These are phyloP conservation scores for Glomus cerebriforme DNA, from an alignment of 192 early-diverging fungal genomes.

Conservation along the genomic window DNA sequence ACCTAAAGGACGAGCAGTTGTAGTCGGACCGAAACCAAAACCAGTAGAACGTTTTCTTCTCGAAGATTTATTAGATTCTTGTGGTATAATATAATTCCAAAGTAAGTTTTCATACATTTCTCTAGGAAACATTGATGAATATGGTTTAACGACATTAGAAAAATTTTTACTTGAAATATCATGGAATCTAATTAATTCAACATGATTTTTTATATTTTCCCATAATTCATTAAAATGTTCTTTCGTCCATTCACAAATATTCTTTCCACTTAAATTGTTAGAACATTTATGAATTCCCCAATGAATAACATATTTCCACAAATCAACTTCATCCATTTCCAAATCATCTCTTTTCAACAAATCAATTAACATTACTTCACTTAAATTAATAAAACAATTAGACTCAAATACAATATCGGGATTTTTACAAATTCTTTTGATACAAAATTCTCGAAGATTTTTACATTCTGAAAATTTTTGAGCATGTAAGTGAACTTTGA, in stretches of 20 bases:
- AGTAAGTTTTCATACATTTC: neutral
- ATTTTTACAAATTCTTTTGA: neutral
- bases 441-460: neutral
- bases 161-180: neutral
- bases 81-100: neutral
- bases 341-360: neutral
- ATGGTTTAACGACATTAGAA: neutral
- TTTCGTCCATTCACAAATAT: neutral
- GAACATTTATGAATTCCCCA: neutral
- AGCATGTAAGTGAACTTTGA: neutral
- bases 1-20: too few species aligned
- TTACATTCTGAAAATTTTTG: neutral
- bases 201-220: neutral
- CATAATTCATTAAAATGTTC: neutral
- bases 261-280: neutral
- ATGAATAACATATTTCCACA: slow-evolving; percentile 1
- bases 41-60: neutral
- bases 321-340: neutral
- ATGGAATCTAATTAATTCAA: neutral
- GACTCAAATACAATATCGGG: neutral
- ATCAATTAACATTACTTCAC: slow-evolving; percentile 2
- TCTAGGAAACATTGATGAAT: neutral
- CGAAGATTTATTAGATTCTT: neutral
- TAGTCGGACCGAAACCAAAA: too few species aligned
- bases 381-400: neutral